Evolutionary conservation across 108 stramenopile genomes (phyloP), one percentile per base, ranked within the genome.

Genomic region (Nitzschia putrida): DNA sequence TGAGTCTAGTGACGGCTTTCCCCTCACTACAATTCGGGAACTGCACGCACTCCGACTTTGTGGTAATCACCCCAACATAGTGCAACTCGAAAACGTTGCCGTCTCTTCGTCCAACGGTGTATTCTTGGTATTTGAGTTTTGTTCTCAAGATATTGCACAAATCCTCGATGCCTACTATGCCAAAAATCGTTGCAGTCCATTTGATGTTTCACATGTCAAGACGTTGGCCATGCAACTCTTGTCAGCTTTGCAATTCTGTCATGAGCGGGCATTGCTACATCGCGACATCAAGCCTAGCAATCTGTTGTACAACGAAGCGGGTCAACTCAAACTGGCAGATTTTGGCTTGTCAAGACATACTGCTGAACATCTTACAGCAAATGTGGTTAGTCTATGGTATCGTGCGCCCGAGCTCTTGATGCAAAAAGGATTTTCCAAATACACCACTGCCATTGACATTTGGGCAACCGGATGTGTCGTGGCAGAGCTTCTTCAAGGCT

Each of bases 341-440:
- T 97, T 97, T 78, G 97, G 97, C 0, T 70, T 97, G 54, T 85
- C 92, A 0, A 76, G 97, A 34, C 84, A 85, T 45, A 34, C 29
- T 45, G 25, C 44, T 37, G 34, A 16, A 5, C 41, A 13, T 42
- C 74, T 95, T 26, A 97, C 97, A 12, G 92, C 90, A 41, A 88
- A 94, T 57, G 97, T 97, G 22, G 95, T 93, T 14, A 88, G 84
- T 23, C 64, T 96, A 14, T 97, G 97, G 97, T 97, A 97, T 64
- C 90, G 97, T 22, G 83, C 94, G 0, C 95, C 95, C 8, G 97
- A 97, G 57, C 79, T 97, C 5, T 68, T 97, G 37, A 73, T 96
- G 43, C 45, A 64, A 29, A 38, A 56, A 34, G 18, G 14, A 18
- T 0, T 16, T 24, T 9, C n/a, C 7, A 25, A 50, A 45, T 97